Evolutionary conservation across 176 grass and related monocot genomes (phyloP), one percentile per base, ranked within the genome.

Genomic region (Zea luxurians): DNA sequence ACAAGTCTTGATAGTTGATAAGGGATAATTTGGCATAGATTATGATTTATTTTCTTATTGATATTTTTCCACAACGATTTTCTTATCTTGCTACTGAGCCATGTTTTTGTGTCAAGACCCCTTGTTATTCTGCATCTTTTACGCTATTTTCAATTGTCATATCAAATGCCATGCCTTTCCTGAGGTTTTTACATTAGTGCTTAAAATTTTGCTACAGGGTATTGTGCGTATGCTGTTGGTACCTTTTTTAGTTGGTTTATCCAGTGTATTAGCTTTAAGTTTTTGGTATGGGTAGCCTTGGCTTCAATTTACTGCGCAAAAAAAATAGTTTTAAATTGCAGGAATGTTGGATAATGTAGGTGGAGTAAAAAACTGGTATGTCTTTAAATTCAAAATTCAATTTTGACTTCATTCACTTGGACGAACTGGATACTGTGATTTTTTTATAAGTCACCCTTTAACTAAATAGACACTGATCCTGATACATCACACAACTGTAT

Each of bases 1-100:
- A 43, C 20, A 61, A 50, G 12, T 83, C 73, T 41, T 82, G 48
- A 48, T 37, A 77, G 38, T 41, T 77, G 34, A 49, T 78, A 49
- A 13, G 15, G 4, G 34, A 13, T 10, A 46, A 49, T 64, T 46
- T 38, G 44, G 15, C n/a, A 38, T 48, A 77, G 15, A 64, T 3
- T 27, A 27, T 1, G 9, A 76, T 64, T 49, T 48, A 49, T 7
- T 77, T 77, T 77, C 42, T 48, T 46, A 46, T 61, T 37, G 21
- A 49, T 64, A 45, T 48, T 21, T 77, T 59, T 59, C 7, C 8
- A 21, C 55, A 21, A 4, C n/a, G 3, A 21, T 3, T 20, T 59
- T 59, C 18, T 59, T 8, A 59, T 59, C 55, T 59, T 59, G 43
- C 59, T 63, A 64, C 20, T 38, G 8, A 36, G 13, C 48, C 7